phyloP scores from a whole-genome alignment of 305 asterid genomes.

The Rubia peregrina region DNA sequence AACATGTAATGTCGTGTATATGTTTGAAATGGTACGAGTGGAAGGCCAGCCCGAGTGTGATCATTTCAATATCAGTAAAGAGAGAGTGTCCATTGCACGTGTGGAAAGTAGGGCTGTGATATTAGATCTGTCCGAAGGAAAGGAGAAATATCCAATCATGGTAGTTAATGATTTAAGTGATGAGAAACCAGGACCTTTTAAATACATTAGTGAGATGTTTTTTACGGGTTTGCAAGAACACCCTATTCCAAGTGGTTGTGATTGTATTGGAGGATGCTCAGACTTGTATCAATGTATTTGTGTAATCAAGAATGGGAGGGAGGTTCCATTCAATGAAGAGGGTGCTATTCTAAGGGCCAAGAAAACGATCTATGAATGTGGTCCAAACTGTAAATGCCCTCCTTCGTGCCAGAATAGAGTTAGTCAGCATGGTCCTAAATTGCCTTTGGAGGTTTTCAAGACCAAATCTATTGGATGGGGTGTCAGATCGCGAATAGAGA shows the following conservation, averaged over 20 bases:
- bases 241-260: constrained; percentile 17
- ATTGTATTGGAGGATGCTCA: constrained; percentile 25
- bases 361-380: constrained; percentile 25
- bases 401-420: constrained; percentile 31
- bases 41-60: constrained; percentile 15
- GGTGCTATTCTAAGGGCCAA: constrained; percentile 15
- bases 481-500: constrained; percentile 22
- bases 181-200: constrained; percentile 25
- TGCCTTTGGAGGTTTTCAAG: constrained; percentile 26
- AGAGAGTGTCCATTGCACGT: neutral
- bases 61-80: neutral
- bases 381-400: constrained; percentile 31
- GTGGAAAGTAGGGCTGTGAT: neutral
- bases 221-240: constrained; percentile 14
- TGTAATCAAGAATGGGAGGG: constrained; percentile 21
- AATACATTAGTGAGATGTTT: constrained; percentile 22
- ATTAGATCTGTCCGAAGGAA: constrained; percentile 10
- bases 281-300: constrained; percentile 21
- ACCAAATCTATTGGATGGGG: constrained; percentile 33
- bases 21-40: constrained; percentile 24
- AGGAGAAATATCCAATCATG: constrained; percentile 5
- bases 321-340: constrained; percentile 26
- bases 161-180: constrained; percentile 18
- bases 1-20: constrained; percentile 15
- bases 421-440: constrained; percentile 21